A percentile compares a stretch with the other conserved stretches of the same genome.
These are phyloP conservation scores for Rhizoclosmatium globosum DNA, from an alignment of 192 early-diverging fungal species.

Conservation along the genomic window DNA sequence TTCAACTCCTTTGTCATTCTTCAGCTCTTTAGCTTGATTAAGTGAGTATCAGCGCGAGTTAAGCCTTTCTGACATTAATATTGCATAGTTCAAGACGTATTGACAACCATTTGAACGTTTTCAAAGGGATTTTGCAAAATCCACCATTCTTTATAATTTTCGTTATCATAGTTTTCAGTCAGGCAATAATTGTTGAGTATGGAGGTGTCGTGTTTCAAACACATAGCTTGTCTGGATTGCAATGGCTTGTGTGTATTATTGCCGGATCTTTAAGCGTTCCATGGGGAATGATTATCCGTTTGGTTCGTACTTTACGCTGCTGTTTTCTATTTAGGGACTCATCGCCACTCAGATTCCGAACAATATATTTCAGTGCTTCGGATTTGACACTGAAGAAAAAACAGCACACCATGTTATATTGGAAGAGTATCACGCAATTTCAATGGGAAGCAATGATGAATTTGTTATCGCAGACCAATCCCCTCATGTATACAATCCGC, in stretches of 20 bases:
- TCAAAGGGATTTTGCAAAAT: slow-evolving; percentile 46
- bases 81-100: slow-evolving; percentile 40
- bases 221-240: slow-evolving; percentile 60
- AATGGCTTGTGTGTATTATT: slow-evolving; percentile 88
- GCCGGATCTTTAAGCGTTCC: slow-evolving; percentile 83
- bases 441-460: too few relatives aligned
- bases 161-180: slow-evolving; percentile 32
- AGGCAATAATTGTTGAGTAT: slow-evolving; percentile 53
- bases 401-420: not conserved
- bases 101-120: slow-evolving; percentile 50
- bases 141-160: slow-evolving; percentile 47
- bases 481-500: too few relatives aligned
- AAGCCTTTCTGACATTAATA: not conserved
- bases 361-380: not conserved
- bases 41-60: slow-evolving; percentile 47
- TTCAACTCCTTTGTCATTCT: slow-evolving; percentile 94
- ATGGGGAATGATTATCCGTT: slow-evolving; percentile 83
- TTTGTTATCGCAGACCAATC: too few relatives aligned
- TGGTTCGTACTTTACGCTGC: slow-evolving; percentile 53
- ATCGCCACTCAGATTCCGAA: not conserved
- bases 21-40: slow-evolving; percentile 92
- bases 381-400: not conserved
- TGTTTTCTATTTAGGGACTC: not conserved
- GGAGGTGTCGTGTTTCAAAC: slow-evolving; percentile 42
- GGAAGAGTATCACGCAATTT: not conserved